A percentile compares a stretch with the other conserved stretches of the same genome.
Conservation (phyloP, 1,139 yeast species). For the Pichia sp. region DNA sequence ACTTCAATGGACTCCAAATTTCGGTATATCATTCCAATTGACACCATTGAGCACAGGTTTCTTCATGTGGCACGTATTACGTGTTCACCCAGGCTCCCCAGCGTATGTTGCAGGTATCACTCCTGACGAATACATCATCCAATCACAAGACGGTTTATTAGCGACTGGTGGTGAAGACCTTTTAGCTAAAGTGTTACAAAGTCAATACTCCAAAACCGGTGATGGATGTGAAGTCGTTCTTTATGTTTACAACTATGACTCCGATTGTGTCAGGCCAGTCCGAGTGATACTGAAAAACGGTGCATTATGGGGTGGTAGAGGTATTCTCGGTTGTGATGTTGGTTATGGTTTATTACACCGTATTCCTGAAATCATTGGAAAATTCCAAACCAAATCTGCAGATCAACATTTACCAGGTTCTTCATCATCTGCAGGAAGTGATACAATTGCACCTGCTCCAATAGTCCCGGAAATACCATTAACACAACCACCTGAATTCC, state of each 20-base stretch:
- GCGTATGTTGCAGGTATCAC: slow-evolving; percentile 82
- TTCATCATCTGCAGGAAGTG: neutral
- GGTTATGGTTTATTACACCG: slow-evolving; percentile 91
- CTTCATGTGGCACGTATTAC: slow-evolving; percentile 84
- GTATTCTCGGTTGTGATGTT: slow-evolving; percentile 90
- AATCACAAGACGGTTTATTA: slow-evolving; percentile 71
- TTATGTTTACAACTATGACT: slow-evolving; percentile 87
- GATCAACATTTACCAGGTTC: slow-evolving; percentile 3
- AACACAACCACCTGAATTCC: slow-evolving; percentile 18
- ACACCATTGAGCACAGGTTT: slow-evolving; percentile 75
- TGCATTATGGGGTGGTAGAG: slow-evolving; percentile 61
- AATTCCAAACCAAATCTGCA: slow-evolving; percentile 22
- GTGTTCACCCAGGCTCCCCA: slow-evolving; percentile 75
- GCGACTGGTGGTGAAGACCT: slow-evolving; percentile 86
- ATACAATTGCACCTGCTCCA: neutral
- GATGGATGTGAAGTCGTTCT: slow-evolving; percentile 41
- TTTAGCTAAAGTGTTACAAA: slow-evolving; percentile 64
- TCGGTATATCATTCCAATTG: slow-evolving; percentile 76
- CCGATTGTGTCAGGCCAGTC: slow-evolving; percentile 83
- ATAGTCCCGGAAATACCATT: slow-evolving; percentile 7
- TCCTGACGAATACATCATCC: slow-evolving; percentile 88
- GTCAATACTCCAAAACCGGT: slow-evolving; percentile 48
- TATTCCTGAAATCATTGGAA: slow-evolving; percentile 67
- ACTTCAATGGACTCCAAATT: slow-evolving; percentile 23
- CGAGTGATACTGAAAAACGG: slow-evolving; percentile 59